Percentiles rank a stretch among this genome's conserved stretches.
These are phyloP conservation scores for Melanogaster broomeanus DNA, from an alignment of 768 basidiomycete genomes.

Conservation along the genomic window DNA sequence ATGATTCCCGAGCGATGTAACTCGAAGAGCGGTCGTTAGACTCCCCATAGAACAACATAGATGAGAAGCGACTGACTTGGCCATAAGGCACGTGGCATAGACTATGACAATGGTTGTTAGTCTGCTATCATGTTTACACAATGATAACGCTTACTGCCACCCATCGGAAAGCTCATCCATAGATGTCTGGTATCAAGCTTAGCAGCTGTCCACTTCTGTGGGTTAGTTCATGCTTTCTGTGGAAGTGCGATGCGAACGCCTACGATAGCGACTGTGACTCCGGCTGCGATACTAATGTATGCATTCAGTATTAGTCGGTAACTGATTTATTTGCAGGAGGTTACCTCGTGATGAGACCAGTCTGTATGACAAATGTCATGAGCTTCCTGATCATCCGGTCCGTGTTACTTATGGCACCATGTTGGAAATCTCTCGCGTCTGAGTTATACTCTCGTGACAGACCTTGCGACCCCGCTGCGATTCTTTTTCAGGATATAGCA, in stretches of 20 bases:
- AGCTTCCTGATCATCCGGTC: conserved; percentile 16
- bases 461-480: conserved; percentile 14
- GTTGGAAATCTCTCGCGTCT: background rate
- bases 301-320: background rate
- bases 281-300: conserved; percentile 15
- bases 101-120: conserved; percentile 14
- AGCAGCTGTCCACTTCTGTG: conserved; percentile 18
- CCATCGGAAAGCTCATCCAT: conserved; percentile 24
- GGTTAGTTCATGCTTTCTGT: background rate
- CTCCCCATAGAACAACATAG: background rate
- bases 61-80: conserved; percentile 20
- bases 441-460: background rate
- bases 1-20: conserved; percentile 30
- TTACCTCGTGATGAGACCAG: conserved; percentile 28
- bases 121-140: too few species aligned
- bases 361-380: conserved; percentile 23
- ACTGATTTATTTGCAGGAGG: background rate
- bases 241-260: background rate
- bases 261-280: conserved; percentile 17
- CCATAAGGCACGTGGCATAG: conserved; percentile 29
- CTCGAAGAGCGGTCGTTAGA: conserved; percentile 12
- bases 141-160: conserved; percentile 19
- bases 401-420: conserved; percentile 7
- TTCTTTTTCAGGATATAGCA: conserved; percentile 11
- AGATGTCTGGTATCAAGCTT: conserved; percentile 21